Evolutionary conservation across 2,329 filamentous ascomycete species (phyloP).

Genomic region (Malbranchea zuffiana): DNA sequence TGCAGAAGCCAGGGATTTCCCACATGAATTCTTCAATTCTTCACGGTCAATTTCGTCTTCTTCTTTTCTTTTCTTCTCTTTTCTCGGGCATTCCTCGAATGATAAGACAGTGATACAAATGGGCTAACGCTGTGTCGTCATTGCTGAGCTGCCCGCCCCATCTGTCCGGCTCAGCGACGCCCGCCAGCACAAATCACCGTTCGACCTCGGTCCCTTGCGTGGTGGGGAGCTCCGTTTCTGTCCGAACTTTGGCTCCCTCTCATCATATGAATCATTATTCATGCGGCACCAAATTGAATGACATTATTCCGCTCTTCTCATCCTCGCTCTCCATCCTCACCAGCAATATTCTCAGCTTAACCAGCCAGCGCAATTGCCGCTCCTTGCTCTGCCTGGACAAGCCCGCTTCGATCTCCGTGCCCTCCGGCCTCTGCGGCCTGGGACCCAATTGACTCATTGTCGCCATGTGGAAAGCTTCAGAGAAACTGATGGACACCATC

Average conservation of each 20-base stretch:
- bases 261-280: slow-evolving; percentile 4
- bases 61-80: no score
- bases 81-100: no score
- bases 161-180: no score
- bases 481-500: slow-evolving; percentile 92
- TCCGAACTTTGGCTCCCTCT: slow-evolving; percentile 6
- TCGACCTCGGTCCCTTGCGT: no score
- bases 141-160: no score
- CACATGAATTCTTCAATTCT: no score
- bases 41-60: no score
- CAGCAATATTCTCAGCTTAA: background rate
- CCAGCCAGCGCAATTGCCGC: background rate
- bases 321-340: background rate
- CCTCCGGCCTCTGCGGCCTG: slow-evolving; percentile 4
- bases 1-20: no score
- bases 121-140: no score
- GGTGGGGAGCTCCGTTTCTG: slow-evolving; percentile 11
- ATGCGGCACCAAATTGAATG: slow-evolving; percentile 1
- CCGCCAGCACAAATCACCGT: no score
- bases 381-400: background rate
- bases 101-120: no score
- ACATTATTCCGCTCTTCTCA: background rate
- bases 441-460: slow-evolving; percentile 7
- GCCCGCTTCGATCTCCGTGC: background rate
- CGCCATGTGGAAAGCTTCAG: slow-evolving; percentile 83